Percentiles rank a stretch among this genome's conserved stretches.
phyloP scores from a whole-genome alignment of 495 filamentous ascomycete species.

The Copromyces sp. region DNA sequence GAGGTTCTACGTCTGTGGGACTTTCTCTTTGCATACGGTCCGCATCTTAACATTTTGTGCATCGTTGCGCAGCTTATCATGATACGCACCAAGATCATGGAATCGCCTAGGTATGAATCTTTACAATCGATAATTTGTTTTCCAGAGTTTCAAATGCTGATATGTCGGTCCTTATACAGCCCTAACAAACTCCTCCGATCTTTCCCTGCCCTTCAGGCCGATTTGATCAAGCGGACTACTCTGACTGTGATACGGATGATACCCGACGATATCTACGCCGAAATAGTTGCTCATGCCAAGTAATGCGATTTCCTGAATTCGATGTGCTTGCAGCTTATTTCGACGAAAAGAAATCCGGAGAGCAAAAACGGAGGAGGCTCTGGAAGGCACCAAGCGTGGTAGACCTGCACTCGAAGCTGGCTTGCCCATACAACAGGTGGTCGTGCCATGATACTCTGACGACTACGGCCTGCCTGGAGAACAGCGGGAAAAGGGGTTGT shows the following conservation, averaged over 20 bases:
- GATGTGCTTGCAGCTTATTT: background rate
- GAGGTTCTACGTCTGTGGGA: slow-evolving; percentile 97
- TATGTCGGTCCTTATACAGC: slow-evolving; percentile 33
- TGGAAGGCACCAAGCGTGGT: background rate
- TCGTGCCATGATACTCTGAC: background rate
- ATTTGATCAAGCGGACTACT: slow-evolving; percentile 68
- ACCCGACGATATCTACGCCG: slow-evolving; percentile 77
- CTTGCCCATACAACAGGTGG: background rate
- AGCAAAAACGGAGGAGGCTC: background rate
- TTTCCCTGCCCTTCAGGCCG: slow-evolving; percentile 77
- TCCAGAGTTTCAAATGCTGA: background rate
- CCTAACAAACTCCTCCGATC: slow-evolving; percentile 84
- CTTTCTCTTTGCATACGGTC: slow-evolving; percentile 90
- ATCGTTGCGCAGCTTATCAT: slow-evolving; percentile 94
- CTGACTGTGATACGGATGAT: slow-evolving; percentile 75
- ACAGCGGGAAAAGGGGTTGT: background rate
- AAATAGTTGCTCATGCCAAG: slow-evolving; percentile 78
- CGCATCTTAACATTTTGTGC: slow-evolving; percentile 89
- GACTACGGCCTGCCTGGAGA: background rate
- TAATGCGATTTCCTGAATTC: slow-evolving; percentile 19
- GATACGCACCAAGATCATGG: slow-evolving; percentile 73
- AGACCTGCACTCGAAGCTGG: background rate
- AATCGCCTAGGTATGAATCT: slow-evolving; percentile 62
- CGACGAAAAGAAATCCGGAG: background rate
- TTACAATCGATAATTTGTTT: background rate